Percentiles rank a stretch among this genome's conserved stretches.
Evolutionary conservation across 1,284 basidiomycete species (phyloP).

Genomic region (Hemileia vastatrix): DNA sequence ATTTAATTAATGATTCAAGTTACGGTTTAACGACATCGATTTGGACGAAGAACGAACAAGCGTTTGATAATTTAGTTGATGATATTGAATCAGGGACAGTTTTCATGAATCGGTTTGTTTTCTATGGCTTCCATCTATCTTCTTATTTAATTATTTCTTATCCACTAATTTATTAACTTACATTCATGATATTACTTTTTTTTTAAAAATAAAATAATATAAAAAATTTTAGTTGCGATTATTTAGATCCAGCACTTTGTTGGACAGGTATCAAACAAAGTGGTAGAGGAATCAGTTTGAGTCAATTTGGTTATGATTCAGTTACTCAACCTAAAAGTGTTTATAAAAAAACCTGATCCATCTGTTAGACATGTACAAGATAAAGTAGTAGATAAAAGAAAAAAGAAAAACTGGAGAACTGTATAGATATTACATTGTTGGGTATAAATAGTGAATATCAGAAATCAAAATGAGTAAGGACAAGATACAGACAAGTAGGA

Average conservation of each 20-base stretch:
- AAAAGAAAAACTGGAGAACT: too few species aligned
- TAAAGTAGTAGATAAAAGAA: too few species aligned
- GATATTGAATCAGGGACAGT: constrained; percentile 80
- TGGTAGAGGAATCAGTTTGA: constrained; percentile 78
- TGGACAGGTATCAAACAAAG: constrained; percentile 93
- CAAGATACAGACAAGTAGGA: too few species aligned
- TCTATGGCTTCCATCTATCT: too few species aligned
- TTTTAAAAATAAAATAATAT: too few species aligned
- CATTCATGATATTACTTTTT: background rate
- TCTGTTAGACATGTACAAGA: too few species aligned
- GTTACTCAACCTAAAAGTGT: constrained; percentile 7
- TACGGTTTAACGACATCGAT: constrained; percentile 87
- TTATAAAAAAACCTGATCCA: constrained; percentile 16
- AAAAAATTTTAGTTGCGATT: constrained; percentile 54
- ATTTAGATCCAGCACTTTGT: constrained; percentile 75
- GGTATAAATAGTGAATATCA: too few species aligned
- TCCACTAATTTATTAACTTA: background rate
- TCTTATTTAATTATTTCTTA: background rate
- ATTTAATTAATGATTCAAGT: constrained; percentile 89
- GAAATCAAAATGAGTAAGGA: too few species aligned
- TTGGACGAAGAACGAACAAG: constrained; percentile 72
- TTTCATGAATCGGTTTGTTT: constrained; percentile 65
- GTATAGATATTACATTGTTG: too few species aligned
- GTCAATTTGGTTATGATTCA: constrained; percentile 62
- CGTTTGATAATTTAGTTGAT: constrained; percentile 62